Evolutionary conservation across 371 early-diverging fungal genomes (phyloP), one percentile per base, ranked within the genome.

Genomic region (Mucor mucedo): DNA sequence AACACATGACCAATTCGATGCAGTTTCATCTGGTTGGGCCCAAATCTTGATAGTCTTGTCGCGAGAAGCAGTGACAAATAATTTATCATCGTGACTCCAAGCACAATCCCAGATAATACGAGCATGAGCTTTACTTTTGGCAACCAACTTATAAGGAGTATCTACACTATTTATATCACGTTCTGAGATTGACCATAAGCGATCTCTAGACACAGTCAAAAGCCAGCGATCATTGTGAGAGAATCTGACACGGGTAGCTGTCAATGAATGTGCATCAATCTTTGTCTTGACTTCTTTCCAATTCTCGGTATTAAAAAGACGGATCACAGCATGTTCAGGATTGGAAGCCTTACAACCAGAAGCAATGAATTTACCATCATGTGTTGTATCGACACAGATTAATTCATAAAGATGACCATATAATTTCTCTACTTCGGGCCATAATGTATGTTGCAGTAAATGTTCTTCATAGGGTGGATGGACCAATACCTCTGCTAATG

Each of bases 401-500:
- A 96, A 69, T 70, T 98, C 98, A 71, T 91, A 97, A 2, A 90
- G 92, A 77, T 98, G 98, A 16, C 97, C 98, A 73, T 97, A 85
- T 68, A 98, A 81, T 70, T 98, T 97, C 60, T 95, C 92, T 3
- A 89, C 82, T 83, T 98, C 98, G 3, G 98, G 97, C 98, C 98
- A 98, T 21, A 98, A 79, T n/a, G 97, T 96, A 65, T 90, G 85
- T 58, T 94, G 93, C 60, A 91, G 62, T 52, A 96, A 80, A 58
- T 91, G 89, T 63, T 96, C 95, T 79, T 97, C 96, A 55, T 93
- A 88, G 16, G 96, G 97, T 44, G 94, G 95, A 30, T 83, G 85
- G 2, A 69, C 63, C 80, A 86, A 75, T 14, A 81, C 74, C 56
- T 87, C 80, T 11, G 72, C 55, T 8, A 87, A 65, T 3, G 79